These are phyloP conservation scores for Astrephomene gubernaculifera DNA, from an alignment of 139 green algal species.

Conservation along the genomic window DNA sequence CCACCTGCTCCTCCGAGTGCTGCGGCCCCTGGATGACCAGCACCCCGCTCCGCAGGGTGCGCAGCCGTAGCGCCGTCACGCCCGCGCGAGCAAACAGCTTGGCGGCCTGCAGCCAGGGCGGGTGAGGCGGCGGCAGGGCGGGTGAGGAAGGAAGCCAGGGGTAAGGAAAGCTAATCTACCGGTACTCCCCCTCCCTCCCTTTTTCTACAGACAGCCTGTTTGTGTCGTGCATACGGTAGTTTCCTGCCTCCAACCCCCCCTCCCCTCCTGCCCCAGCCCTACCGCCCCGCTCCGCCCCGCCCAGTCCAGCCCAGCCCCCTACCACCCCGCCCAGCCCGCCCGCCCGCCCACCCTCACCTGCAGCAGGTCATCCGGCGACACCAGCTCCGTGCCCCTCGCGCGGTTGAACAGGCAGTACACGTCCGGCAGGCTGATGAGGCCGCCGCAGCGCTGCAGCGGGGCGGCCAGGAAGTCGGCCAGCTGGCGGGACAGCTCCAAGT, in stretches of 20 bases:
- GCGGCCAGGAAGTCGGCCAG: constrained; percentile 86
- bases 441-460: constrained; percentile 71
- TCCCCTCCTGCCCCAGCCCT: neutral
- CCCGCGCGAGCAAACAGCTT: constrained; percentile 63
- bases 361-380: constrained; percentile 96
- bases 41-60: constrained; percentile 74
- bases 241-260: neutral
- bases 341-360: neutral
- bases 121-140: neutral
- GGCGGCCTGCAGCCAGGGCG: constrained; percentile 46
- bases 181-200: too few relatives aligned
- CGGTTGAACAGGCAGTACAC: constrained; percentile 97
- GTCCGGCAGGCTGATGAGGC: constrained; percentile 92
- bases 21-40: constrained; percentile 73
- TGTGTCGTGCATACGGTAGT: neutral
- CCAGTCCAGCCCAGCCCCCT: neutral
- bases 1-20: constrained; percentile 71
- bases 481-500: constrained; percentile 88
- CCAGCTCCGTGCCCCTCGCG: constrained; percentile 90
- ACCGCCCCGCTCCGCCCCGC: neutral
- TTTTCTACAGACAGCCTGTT: too few relatives aligned
- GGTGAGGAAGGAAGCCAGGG: too few relatives aligned
- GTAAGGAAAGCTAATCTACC: too few relatives aligned
- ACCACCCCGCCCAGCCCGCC: neutral
- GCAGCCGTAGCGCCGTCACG: constrained; percentile 53